Percentiles rank a stretch among this genome's conserved stretches.
Evolutionary conservation across 805 yeast genomes (phyloP).

Genomic region (Clavispora phyllophila): DNA sequence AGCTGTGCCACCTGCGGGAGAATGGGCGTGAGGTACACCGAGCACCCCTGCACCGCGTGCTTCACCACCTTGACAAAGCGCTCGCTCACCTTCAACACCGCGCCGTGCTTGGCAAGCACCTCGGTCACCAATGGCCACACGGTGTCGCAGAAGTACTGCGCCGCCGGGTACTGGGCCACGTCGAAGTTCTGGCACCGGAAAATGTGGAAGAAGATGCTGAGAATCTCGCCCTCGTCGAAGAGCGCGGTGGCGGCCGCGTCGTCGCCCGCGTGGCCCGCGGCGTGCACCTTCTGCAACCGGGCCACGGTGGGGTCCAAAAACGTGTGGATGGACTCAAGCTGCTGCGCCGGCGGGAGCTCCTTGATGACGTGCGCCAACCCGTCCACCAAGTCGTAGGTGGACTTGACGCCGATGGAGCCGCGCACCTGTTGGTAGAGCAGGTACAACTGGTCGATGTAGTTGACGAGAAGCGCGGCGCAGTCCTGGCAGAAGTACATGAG

Average conservation of each 20-base stretch:
- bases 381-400: constrained; percentile 76
- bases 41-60: constrained; percentile 58
- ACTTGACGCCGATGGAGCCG: constrained; percentile 54
- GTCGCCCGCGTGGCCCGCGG: constrained; percentile 7
- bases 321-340: constrained; percentile 50
- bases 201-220: constrained; percentile 55
- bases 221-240: constrained; percentile 71
- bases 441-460: constrained; percentile 69
- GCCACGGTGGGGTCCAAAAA: constrained; percentile 65
- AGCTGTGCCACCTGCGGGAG: constrained; percentile 61
- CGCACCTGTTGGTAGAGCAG: constrained; percentile 58
- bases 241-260: constrained; percentile 22
- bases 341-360: constrained; percentile 49
- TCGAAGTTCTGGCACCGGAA: constrained; percentile 45
- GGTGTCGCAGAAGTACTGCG: constrained; percentile 45
- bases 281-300: constrained; percentile 29
- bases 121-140: constrained; percentile 55
- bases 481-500: constrained; percentile 93
- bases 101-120: constrained; percentile 52
- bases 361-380: constrained; percentile 83
- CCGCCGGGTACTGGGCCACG: constrained; percentile 44
- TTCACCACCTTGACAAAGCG: constrained; percentile 65
- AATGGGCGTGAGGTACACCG: constrained; percentile 50
- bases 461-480: constrained; percentile 62
- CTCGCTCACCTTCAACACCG: constrained; percentile 64